Percentiles rank a stretch among this genome's conserved stretches.
phyloP scores from a whole-genome alignment of 495 filamentous ascomycete species.

The Neurospora sublineolata region DNA sequence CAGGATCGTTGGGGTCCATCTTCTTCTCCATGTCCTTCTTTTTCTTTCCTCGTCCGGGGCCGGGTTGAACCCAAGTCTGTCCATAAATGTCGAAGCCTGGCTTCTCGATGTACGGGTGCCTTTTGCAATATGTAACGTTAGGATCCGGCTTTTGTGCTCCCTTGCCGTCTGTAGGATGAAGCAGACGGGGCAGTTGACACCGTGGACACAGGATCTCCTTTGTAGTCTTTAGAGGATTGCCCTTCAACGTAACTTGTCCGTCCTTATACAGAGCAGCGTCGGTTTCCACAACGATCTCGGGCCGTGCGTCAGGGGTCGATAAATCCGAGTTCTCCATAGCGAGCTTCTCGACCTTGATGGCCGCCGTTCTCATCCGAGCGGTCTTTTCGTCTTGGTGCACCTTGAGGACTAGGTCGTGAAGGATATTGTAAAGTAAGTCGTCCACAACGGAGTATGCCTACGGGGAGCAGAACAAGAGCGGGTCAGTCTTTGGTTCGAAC shows the following conservation, averaged over 20 bases:
- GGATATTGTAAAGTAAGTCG: slow-evolving; percentile 59
- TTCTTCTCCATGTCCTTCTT: slow-evolving; percentile 51
- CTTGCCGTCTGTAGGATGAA: slow-evolving; percentile 52
- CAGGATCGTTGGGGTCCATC: slow-evolving; percentile 35
- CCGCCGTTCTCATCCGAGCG: slow-evolving; percentile 59
- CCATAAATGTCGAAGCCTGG: slow-evolving; percentile 75
- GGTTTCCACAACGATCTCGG: slow-evolving; percentile 50
- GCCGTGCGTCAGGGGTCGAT: slow-evolving; percentile 28
- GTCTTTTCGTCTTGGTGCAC: slow-evolving; percentile 66
- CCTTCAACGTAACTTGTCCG: slow-evolving; percentile 59
- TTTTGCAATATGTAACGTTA: slow-evolving; percentile 61
- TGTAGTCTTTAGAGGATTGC: slow-evolving; percentile 62
- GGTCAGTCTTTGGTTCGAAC: neutral
- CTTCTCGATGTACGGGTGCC: slow-evolving; percentile 59
- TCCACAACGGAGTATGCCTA: slow-evolving; percentile 49
- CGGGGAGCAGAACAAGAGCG: neutral
- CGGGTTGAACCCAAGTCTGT: slow-evolving; percentile 51
- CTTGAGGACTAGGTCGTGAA: slow-evolving; percentile 58
- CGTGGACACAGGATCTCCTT: slow-evolving; percentile 58
- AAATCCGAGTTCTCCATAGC: slow-evolving; percentile 42
- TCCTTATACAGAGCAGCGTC: slow-evolving; percentile 62
- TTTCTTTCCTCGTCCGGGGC: slow-evolving; percentile 46
- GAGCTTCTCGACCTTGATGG: slow-evolving; percentile 57
- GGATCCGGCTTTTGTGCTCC: slow-evolving; percentile 50
- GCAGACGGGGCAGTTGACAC: slow-evolving; percentile 52